phyloP scores from a whole-genome alignment of 1,139 yeast genomes.

The Groenewaldozyma auringiensis region DNA sequence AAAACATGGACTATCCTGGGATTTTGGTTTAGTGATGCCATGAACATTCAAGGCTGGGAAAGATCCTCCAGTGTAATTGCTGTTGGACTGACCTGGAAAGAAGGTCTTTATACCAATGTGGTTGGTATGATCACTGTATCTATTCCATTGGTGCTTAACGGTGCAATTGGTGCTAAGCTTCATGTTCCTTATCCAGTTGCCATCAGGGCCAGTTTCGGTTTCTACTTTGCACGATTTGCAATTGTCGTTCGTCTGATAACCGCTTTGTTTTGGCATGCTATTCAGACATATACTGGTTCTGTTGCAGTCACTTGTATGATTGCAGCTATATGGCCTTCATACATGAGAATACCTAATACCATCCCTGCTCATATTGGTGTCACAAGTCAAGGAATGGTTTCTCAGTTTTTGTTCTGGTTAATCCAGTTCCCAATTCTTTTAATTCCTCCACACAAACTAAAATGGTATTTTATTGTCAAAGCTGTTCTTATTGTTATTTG shows the following conservation, averaged over 20 bases:
- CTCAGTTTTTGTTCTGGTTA: conserved; percentile 33
- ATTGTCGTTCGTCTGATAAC: conserved; percentile 33
- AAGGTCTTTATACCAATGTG: conserved; percentile 29
- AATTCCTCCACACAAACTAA: conserved; percentile 32
- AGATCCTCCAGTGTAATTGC: conserved; percentile 21
- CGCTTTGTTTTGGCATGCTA: conserved; percentile 35
- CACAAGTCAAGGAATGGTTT: conserved; percentile 31
- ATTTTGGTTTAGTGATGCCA: conserved; percentile 30
- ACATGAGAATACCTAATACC: conserved; percentile 29
- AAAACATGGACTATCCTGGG: conserved; percentile 27
- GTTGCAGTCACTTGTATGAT: conserved; percentile 25
- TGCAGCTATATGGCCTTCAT: conserved; percentile 34
- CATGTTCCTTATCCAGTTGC: conserved; percentile 36
- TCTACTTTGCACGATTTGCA: conserved; percentile 29
- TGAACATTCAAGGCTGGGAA: conserved; percentile 25
- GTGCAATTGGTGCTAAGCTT: conserved; percentile 33
- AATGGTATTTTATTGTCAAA: conserved; percentile 33
- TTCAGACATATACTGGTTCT: conserved; percentile 34
- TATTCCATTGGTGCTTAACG: conserved; percentile 31
- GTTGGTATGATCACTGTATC: conserved; percentile 33
- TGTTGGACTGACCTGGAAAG: conserved; percentile 32
- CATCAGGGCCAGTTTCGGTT: conserved; percentile 33
- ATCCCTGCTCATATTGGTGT: conserved; percentile 34
- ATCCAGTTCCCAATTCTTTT: conserved; percentile 32
- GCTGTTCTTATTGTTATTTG: conserved; percentile 30